Evolutionary conservation across 352 stramenopile species (phyloP).

Genomic region (Phytophthora idaei): DNA sequence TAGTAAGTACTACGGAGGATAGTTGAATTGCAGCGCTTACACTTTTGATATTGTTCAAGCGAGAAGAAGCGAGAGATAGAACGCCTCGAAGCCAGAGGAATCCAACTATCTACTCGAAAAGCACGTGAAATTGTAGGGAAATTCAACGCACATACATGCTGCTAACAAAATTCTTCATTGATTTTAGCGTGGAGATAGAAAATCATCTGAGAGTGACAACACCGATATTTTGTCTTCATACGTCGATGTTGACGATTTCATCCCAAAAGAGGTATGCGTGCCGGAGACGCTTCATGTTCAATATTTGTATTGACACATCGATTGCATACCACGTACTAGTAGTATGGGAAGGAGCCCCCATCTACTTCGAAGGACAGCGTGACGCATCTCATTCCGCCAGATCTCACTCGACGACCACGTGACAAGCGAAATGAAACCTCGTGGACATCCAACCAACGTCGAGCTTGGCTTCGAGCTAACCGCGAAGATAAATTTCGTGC

Average conservation of each 20-base stretch:
- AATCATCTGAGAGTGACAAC: neutral
- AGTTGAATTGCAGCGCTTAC: neutral
- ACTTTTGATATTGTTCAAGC: constrained; percentile 12
- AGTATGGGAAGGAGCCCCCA: constrained; percentile 14
- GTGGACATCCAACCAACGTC: constrained; percentile 43
- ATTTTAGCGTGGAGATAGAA: constrained; percentile 16
- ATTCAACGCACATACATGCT: neutral
- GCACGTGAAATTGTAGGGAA: neutral
- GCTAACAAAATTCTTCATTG: neutral
- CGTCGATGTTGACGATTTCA: constrained; percentile 62
- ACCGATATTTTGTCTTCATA: constrained; percentile 43
- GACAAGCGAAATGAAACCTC: constrained; percentile 22
- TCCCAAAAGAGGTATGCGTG: constrained; percentile 31
- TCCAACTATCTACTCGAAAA: constrained; percentile 19
- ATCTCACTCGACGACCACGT: constrained; percentile 27
- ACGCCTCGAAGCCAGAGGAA: constrained; percentile 21
- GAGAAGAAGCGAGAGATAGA: constrained; percentile 24
- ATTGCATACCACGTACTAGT: constrained; percentile 3
- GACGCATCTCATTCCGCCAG: constrained; percentile 30
- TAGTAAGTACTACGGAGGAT: neutral
- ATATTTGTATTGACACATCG: neutral
- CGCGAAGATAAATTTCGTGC: constrained; percentile 58
- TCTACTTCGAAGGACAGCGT: constrained; percentile 17
- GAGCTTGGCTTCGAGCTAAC: constrained; percentile 43
- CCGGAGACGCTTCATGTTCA: neutral